A percentile compares a stretch with the other conserved stretches of the same genome.
Conservation (phyloP, 2,329 filamentous ascomycete genomes). For the Orbilia oligospora region DNA sequence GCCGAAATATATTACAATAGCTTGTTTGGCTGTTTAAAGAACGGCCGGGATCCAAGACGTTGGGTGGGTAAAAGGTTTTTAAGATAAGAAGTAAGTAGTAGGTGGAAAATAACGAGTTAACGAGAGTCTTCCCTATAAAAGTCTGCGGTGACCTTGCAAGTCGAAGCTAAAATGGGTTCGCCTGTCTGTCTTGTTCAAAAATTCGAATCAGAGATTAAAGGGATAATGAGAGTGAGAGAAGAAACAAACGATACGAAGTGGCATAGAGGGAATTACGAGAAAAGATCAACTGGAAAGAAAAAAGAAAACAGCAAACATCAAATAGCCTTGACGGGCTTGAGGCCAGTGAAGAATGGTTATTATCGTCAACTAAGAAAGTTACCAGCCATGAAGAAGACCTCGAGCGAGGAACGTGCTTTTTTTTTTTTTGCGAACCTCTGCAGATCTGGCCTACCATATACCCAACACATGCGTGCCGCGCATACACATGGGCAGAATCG, state of each 20-base stretch:
- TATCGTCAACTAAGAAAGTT: slow-evolving; percentile 42
- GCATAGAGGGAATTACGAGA: slow-evolving; percentile 54
- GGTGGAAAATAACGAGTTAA: background rate
- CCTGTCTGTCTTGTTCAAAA: background rate
- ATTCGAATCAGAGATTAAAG: slow-evolving; percentile 42
- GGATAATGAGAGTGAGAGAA: slow-evolving; percentile 44
- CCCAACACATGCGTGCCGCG: slow-evolving; percentile 37
- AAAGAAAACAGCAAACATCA: slow-evolving; percentile 54
- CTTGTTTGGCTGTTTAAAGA: slow-evolving; percentile 32
- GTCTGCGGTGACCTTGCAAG: background rate
- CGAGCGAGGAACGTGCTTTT: slow-evolving; percentile 60
- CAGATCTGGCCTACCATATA: slow-evolving; percentile 48
- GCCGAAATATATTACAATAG: slow-evolving; percentile 44
- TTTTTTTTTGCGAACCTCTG: slow-evolving; percentile 45
- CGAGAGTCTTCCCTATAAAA: slow-evolving; percentile 26
- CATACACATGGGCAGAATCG: slow-evolving; percentile 38
- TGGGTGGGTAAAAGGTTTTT: slow-evolving; percentile 1
- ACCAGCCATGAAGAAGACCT: slow-evolving; percentile 30
- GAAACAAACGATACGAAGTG: slow-evolving; percentile 50
- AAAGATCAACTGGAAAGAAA: slow-evolving; percentile 37
- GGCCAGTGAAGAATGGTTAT: slow-evolving; percentile 44
- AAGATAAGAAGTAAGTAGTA: background rate
- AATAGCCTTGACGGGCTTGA: slow-evolving; percentile 61
- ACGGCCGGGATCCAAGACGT: slow-evolving; percentile 26
- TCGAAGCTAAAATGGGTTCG: slow-evolving; percentile 1